phyloP scores from a whole-genome alignment of 2,329 filamentous ascomycete genomes.

The Taxawa tesnikishii region DNA sequence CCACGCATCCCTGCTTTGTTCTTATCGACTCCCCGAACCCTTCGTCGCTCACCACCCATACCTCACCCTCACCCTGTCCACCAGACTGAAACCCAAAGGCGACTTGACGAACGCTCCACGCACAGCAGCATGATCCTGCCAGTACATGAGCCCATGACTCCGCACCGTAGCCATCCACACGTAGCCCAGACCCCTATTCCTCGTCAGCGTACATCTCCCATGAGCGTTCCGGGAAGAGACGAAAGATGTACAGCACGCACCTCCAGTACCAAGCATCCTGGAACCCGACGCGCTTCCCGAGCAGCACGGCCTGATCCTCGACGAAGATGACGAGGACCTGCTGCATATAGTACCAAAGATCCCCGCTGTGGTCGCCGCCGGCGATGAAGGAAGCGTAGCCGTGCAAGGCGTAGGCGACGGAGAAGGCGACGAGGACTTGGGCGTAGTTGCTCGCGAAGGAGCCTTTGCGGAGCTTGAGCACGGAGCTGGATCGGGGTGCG shows the following conservation, averaged over 20 bases:
- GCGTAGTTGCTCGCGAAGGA: not conserved
- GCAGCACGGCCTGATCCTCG: not conserved
- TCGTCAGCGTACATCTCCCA: too few species aligned
- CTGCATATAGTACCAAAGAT: not conserved
- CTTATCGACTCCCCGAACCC: too few species aligned
- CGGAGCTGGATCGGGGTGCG: not conserved
- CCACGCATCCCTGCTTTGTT: too few species aligned
- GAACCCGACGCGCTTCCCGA: not conserved
- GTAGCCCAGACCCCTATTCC: not conserved
- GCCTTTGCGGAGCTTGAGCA: not conserved
- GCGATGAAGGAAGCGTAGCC: not conserved
- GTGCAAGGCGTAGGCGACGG: not conserved
- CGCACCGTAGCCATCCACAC: not conserved
- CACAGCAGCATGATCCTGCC: not conserved
- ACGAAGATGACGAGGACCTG: not conserved
- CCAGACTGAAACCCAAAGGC: too few species aligned
- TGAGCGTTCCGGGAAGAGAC: too few species aligned
- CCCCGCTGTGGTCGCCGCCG: not conserved
- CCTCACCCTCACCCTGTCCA: too few species aligned
- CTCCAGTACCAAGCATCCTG: not conserved
- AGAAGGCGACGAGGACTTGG: slow-evolving; percentile 1
- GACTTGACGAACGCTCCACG: not conserved
- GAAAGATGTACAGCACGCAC: not conserved
- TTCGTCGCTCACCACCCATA: too few species aligned
- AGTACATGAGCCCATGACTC: not conserved